Base-by-base conservation (phyloP, 78 protist genomes). In the Cyanophora paradoxa region DNA sequence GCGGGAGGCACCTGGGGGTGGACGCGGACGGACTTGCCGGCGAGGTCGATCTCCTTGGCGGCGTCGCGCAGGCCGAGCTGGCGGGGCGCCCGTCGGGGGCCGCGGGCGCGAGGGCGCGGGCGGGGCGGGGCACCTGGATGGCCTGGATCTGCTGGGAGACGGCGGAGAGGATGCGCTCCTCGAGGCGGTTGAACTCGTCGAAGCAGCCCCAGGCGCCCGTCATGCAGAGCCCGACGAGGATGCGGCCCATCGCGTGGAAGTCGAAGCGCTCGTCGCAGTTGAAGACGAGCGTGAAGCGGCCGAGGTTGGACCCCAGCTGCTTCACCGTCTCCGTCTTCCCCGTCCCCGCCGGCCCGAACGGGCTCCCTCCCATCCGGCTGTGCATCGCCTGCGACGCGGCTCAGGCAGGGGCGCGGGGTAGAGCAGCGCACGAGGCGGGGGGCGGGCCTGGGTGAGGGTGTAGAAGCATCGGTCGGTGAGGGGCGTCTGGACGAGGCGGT, bases 181-280 rank as follows among this genome's bases (percentile, higher is more conserved):
- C 99, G 28, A 68, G 36, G 28, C 81, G 48, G 66, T 97, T 97
- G 88, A 97, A 97, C 81, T 97, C 99, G 76, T 97, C 99, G 75
- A 97, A 97, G 88, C 99, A 95, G 73, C 98, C 98, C 97, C 97
- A 94, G 17, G 98, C 98, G 36, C 99, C 98, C 26, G 76, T 81
- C 72, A 82, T 90, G 72, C 97, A 93, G 39, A 95, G 91, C 22
- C 99, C 99, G n/a, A 89, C 88, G 56, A 96, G 89, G 67, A 97
- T 97, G 54, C 99, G 78, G 50, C 91, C 84, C 98, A 97, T 93
- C 26, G 98, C 92, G 57, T 83, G 86, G 74, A 88, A 87, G 76
- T 94, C 98, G 42, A 97, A 94, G 48, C 82, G 42, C 76, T 97
- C 99, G 74, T 96, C 99, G 79, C 99, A 94, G 84, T 88, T 84